phyloP scores from a whole-genome alignment of 805 yeast genomes.

The Ogataea populi-albae region DNA sequence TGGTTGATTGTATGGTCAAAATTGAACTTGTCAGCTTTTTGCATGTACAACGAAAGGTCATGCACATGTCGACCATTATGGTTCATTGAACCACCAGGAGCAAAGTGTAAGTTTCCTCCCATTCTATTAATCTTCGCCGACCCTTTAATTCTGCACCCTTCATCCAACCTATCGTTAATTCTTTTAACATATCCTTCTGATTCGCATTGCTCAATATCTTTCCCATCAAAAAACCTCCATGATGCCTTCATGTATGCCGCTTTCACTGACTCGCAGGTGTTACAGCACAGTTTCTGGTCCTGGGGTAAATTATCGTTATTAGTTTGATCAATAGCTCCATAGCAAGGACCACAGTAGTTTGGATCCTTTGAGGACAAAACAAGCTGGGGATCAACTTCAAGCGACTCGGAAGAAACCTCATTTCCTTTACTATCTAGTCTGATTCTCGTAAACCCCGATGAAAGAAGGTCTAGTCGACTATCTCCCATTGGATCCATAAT shows the following conservation, averaged over 20 bases:
- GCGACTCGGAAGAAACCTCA: constrained; percentile 37
- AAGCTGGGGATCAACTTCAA: constrained; percentile 39
- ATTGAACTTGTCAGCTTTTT: constrained; percentile 55
- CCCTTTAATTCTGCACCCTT: constrained; percentile 90
- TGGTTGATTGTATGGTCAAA: constrained; percentile 79
- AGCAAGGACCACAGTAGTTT: constrained; percentile 83
- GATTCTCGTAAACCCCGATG: constrained; percentile 68
- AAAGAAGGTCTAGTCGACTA: constrained; percentile 65
- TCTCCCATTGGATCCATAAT: constrained; percentile 90
- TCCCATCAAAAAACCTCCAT: constrained; percentile 93
- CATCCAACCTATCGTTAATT: constrained; percentile 56
- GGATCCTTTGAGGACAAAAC: constrained; percentile 24
- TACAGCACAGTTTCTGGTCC: constrained; percentile 65
- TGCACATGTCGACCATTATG: constrained; percentile 67
- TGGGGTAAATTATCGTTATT: constrained; percentile 38
- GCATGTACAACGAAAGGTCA: constrained; percentile 71
- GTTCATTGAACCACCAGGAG: constrained; percentile 83
- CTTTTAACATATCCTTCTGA: constrained; percentile 76
- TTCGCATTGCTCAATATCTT: constrained; percentile 86
- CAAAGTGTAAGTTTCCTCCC: constrained; percentile 90
- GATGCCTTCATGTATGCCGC: constrained; percentile 70
- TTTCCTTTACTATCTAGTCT: constrained; percentile 58
- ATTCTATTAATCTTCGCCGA: constrained; percentile 76
- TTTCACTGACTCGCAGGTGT: constrained; percentile 78
- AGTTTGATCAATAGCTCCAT: constrained; percentile 70